Evolutionary conservation across 805 yeast genomes (phyloP), one percentile per base, ranked within the genome.

Genomic region (Starmerella bombi): DNA sequence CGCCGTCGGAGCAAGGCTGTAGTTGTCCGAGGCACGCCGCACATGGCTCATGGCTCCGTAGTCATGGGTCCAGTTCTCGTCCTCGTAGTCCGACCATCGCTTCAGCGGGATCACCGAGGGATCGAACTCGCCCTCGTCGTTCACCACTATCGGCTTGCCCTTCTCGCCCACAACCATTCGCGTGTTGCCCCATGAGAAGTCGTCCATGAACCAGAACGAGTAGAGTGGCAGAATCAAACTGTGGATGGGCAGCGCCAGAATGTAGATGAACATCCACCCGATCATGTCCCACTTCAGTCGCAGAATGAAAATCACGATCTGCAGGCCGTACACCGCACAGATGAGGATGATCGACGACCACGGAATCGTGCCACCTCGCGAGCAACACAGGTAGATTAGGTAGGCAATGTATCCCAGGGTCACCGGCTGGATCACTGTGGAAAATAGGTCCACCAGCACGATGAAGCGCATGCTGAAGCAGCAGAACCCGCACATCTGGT

Each of bases 171-270:
- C 62, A 21, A 74, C 72, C 32, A 69, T 62, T 54, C 80, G 68
- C 15, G 80, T 74, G 50, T 69, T 75, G 49, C 80, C 80, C 80
- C 80, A 74, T 46, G 75, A 68, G 61, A 74, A 74, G 58, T 74
- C 79, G 51, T 74, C 80, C 65, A 74, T 74, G 53, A 71, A 66
- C 80, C 80, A 74, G 59, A 63, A 74, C 0, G 79, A 65, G 53
- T 74, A 74, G 21, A 66, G 50, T 5, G 80, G 80, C 37, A 74
- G 62, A 8, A 70, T 72, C 44, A 74, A 63, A 48, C 74, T 69
- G 70, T 74, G 74, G 34, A 74, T 58, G 12, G 79, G 79, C 48
- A 74, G 64, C 4, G 78, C 78, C 21, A 71, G 29, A 38, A 74
- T 59, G 52, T 74, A 74, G 36, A 74, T 64, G 44, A 74, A 54